Evolutionary conservation across 331 rosid species (phyloP), one percentile per base, ranked within the genome.

Genomic region (Ulmus americana): DNA sequence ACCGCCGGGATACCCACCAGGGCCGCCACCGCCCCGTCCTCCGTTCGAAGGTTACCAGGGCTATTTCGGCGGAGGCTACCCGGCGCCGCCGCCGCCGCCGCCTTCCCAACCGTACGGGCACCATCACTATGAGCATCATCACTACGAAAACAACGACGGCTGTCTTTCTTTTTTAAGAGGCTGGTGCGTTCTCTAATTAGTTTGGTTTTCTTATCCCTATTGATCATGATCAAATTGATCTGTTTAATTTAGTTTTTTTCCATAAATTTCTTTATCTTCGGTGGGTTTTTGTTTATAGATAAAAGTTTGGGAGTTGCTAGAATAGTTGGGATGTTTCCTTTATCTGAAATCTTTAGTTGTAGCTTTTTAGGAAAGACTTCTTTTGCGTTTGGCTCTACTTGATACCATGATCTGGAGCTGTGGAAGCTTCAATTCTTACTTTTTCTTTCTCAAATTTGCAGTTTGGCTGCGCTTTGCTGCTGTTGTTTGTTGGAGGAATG

Each of bases 401-500:
- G 12, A 7, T 53, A 5, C 22, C 39, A 6, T 16, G 4, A 20
- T 20, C 22, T 53, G 7, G 22, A 20, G 42, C 11, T 52, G 52
- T 67, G 43, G 14, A 9, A 55, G 67, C 51, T 60, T 55, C 55
- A 45, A 1, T 8, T 53, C 2, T 16, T 45, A 39, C 6, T n/a
- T 35, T 8, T 18, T 1, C 11, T 10, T 8, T 56, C n/a, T 63
- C 49, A 14, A 47, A 43, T 63, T 62, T 72, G 84, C 95, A 90
- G 99, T 76, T 79, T 89, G 70, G 77, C 91, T 38, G 88, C 95
- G 1, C 83, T 94, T 44, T 94, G 94, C 76, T 94, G 97, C 77
- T 89, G 98, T 71, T 94, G 88, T 75, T 39, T 94, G 82, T 58
- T 94, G 65, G 98, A 94, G 80, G 97, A 94, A 73, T 82, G 92